These are phyloP conservation scores for Xylariaceae sp. DNA, from an alignment of 2,329 filamentous ascomycete species.

Conservation along the genomic window DNA sequence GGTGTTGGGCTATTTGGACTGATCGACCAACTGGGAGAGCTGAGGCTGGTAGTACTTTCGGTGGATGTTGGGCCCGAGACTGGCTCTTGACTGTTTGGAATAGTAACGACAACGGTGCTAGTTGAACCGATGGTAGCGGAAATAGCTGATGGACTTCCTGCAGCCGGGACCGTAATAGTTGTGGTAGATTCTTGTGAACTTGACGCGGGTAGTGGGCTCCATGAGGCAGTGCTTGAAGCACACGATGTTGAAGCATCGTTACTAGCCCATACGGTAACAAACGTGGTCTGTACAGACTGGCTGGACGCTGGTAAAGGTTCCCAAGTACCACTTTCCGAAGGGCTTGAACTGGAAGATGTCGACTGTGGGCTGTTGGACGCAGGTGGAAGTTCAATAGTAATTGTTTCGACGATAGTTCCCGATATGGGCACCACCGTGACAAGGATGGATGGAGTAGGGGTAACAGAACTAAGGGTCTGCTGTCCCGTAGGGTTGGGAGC, in stretches of 20 bases:
- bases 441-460: slow-evolving; percentile 1
- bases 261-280: slow-evolving; percentile 11
- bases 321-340: background rate
- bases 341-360: background rate
- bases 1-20: background rate
- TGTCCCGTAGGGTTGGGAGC: background rate
- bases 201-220: slow-evolving; percentile 7
- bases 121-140: background rate
- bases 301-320: slow-evolving; percentile 1
- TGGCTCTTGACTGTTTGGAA: slow-evolving; percentile 12
- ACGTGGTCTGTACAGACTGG: slow-evolving; percentile 10
- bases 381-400: slow-evolving; percentile 13
- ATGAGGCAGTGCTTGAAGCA: slow-evolving; percentile 9
- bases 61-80: slow-evolving; percentile 1
- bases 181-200: slow-evolving; percentile 9
- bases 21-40: background rate
- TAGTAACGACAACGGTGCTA: slow-evolving; percentile 8
- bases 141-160: slow-evolving; percentile 1
- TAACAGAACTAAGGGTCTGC: slow-evolving; percentile 1
- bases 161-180: slow-evolving; percentile 11
- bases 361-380: slow-evolving; percentile 7
- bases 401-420: slow-evolving; percentile 15
- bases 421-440: slow-evolving; percentile 8
- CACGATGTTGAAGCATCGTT: slow-evolving; percentile 12
- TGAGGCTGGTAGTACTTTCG: background rate